Percentiles rank a stretch among this genome's conserved stretches.
phyloP scores from a whole-genome alignment of 2,329 filamentous ascomycete species.

The Teratosphaeria nubilosa region DNA sequence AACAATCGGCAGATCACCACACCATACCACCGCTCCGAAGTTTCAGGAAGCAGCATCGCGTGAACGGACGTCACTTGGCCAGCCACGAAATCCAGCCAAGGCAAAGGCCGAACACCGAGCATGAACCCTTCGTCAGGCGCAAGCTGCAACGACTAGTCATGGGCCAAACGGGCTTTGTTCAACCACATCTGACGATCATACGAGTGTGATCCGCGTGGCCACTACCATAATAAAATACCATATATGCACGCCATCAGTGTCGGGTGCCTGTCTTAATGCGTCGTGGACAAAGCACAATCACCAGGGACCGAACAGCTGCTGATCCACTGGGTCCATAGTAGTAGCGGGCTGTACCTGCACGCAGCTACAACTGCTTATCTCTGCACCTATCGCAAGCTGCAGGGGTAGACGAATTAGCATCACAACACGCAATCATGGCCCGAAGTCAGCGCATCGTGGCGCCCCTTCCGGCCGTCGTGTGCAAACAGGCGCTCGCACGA shows the following conservation, averaged over 20 bases:
- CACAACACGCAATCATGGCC: neutral
- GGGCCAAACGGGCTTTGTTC: neutral
- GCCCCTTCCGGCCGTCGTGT: neutral
- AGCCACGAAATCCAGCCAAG: neutral
- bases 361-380: neutral
- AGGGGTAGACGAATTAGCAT: neutral
- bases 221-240: neutral
- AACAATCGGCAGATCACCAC: neutral
- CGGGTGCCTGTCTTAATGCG: neutral
- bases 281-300: neutral
- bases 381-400: neutral
- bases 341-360: neutral
- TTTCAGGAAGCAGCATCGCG: neutral
- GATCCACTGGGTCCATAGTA: neutral
- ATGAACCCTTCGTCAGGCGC: neutral
- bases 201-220: neutral
- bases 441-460: neutral
- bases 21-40: neutral
- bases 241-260: neutral
- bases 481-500: neutral
- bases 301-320: neutral
- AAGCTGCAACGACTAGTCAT: neutral
- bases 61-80: neutral
- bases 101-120: neutral
- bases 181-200: neutral